Percentiles rank a stretch among this genome's conserved stretches.
Evolutionary conservation across 768 basidiomycete species (phyloP).

Genomic region (Asterophora parasitica): DNA sequence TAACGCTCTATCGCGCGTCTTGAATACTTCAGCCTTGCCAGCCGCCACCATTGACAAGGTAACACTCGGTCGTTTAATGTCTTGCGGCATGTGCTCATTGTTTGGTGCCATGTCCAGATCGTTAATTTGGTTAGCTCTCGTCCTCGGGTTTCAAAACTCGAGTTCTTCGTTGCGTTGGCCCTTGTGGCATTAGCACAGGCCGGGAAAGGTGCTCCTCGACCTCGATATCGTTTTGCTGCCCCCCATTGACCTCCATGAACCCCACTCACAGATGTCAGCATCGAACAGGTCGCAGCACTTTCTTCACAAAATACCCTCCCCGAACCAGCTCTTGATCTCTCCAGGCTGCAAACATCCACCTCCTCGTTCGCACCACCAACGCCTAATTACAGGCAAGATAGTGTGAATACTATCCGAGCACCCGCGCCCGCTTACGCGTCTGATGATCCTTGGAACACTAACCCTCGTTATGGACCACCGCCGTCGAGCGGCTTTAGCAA

Average conservation of each 20-base stretch:
- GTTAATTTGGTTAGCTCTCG: conserved; percentile 83
- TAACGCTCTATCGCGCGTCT: conserved; percentile 73
- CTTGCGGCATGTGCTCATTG: background rate
- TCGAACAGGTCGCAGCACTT: conserved; percentile 74
- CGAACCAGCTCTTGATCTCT: conserved; percentile 64
- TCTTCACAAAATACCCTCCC: conserved; percentile 78
- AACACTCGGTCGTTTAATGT: conserved; percentile 10
- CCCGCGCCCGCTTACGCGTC: conserved; percentile 50
- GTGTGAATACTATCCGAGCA: conserved; percentile 31
- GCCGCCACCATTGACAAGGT: conserved; percentile 84
- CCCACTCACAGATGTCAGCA: conserved; percentile 64
- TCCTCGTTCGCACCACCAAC: conserved; percentile 43
- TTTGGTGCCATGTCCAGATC: conserved; percentile 48
- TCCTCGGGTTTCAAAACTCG: conserved; percentile 77
- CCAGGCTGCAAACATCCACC: conserved; percentile 46
- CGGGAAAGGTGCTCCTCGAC: conserved; percentile 54
- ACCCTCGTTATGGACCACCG: conserved; percentile 29
- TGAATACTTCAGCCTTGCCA: conserved; percentile 73
- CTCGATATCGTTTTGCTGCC: background rate
- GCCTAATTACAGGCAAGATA: conserved; percentile 40
- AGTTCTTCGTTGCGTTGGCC: conserved; percentile 89
- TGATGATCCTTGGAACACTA: conserved; percentile 65
- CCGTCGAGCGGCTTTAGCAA: conserved; percentile 27
- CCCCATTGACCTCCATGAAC: conserved; percentile 2
- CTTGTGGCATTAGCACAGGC: conserved; percentile 84